Evolutionary conservation across 169 alveolate species (phyloP), one percentile per base, ranked within the genome.

Genomic region (Cryptosporidium ubiquitum): DNA sequence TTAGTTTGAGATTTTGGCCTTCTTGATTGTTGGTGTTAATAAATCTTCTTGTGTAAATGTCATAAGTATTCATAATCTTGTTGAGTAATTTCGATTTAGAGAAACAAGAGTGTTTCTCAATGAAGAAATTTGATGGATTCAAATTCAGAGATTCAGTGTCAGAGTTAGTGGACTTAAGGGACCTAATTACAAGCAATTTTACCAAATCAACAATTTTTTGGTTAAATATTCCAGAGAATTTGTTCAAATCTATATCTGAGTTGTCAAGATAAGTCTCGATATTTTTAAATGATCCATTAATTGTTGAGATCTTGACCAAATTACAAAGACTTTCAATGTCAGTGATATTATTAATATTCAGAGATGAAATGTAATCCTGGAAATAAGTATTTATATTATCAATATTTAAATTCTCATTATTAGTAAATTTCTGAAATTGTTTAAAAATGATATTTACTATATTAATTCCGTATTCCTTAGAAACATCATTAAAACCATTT

Each of bases 291-390:
- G 68, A 10, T 20, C 44, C 31, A 70, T 23, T 33, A 10, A 70
- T 44, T 39, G 47, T 39, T 20, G 84, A 70, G 5, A 70, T 20
- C 44, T 70, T 70, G 39, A 70, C 31, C 44, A 70, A 14, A 29
- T 70, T 70, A 70, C 51, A 37, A 26, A 70, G 61, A 18, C 84
- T 70, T 14, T 49, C 37, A 26, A 70, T 47, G 26, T 47, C 84
- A 44, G 5, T 23, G 0, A 55, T 55, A 20, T 14, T 70, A 44
- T 23, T 49, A 23, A 70, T 1, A 44, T 40, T 70, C 6, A 47
- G 9, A 5, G 23, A 9, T 16, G 51, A 20, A n/a, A 70, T 70
- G 6, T 70, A 70, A 49, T 31, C 23, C 0, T 20, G 39, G 23
- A 70, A 35, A 49, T 49, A 23, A 0, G 57, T 14, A 5, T 20